These are phyloP conservation scores for Boletales sp. DNA, from an alignment of 768 basidiomycete genomes.

Conservation along the genomic window DNA sequence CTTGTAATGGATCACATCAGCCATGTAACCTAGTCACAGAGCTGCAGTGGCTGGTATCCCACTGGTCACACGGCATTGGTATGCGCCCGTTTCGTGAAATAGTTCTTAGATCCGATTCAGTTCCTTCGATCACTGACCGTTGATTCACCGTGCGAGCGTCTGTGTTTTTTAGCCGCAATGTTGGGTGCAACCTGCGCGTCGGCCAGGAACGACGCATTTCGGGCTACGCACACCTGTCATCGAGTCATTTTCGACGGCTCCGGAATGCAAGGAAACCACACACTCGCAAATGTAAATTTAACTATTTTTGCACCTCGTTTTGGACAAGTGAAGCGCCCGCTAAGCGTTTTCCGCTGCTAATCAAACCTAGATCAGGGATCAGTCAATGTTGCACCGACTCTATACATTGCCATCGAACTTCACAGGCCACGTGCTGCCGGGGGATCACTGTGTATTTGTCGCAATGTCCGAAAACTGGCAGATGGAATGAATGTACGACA, in stretches of 20 bases:
- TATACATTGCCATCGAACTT: constrained; percentile 2
- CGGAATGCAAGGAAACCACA: constrained; percentile 4
- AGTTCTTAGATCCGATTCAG: constrained; percentile 20
- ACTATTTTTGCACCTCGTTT: constrained; percentile 14
- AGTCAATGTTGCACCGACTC: constrained; percentile 13
- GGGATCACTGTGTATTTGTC: constrained; percentile 6
- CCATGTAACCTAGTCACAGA: constrained; percentile 32
- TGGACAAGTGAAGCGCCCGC: constrained; percentile 8
- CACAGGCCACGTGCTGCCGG: constrained; percentile 16
- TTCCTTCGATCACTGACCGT: constrained; percentile 18
- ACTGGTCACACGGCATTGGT: constrained; percentile 29
- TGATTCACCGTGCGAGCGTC: constrained; percentile 18
- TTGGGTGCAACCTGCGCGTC: constrained; percentile 6
- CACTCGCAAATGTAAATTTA: not conserved
- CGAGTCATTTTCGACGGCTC: constrained; percentile 9
- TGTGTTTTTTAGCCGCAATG: constrained; percentile 18
- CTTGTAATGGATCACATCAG: constrained; percentile 26
- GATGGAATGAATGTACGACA: not conserved
- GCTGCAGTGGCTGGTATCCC: constrained; percentile 28
- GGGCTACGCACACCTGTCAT: constrained; percentile 5
- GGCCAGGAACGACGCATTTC: constrained; percentile 23
- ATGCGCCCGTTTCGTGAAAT: constrained; percentile 18
- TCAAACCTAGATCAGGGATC: constrained; percentile 17
- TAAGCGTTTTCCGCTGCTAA: constrained; percentile 17
- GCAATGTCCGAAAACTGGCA: constrained; percentile 10